Evolutionary conservation across 1,139 yeast genomes (phyloP), one percentile per base, ranked within the genome.

Genomic region (Hyphopichia wangnamkhiaoensis): DNA sequence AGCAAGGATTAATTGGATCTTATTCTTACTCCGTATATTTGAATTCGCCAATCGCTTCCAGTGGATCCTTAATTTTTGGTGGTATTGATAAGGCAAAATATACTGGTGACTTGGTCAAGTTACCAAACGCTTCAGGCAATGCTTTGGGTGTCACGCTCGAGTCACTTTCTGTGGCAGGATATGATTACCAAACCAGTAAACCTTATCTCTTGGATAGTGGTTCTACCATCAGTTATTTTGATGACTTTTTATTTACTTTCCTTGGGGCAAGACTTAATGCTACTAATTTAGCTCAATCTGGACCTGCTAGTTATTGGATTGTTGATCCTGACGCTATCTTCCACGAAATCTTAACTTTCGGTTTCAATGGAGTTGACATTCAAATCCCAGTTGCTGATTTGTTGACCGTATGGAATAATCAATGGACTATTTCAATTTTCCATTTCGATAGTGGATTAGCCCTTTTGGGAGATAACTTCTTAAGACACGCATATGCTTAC

Each of bases 191-290:
- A n/a, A n/a, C n/a, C n/a, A 19, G 14, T 24, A 40, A 31, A 39
- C 49, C 62, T 27, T 65, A 61, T 25, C 48, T 65, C 32, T 53
- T 70, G 24, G 93, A 84, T 58, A 76, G 88, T 2, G 93, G 93
- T 33, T 76, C 90, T 6, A 49, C 56, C 13, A 39, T 45, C 28
- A 38, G 48, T 8, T 43, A 43, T 32, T 25, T 48, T 4, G 25
- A 21, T 10, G 24, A 7, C 10, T 7, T 7, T 21, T 7, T 10
- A 7, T 21, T 21, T 21, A 10, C 7, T 21, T 21, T 10, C 24
- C 7, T 21, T 21, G 9, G 10, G 10, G 9, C 9, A 7, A 7
- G 10, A 21, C 10, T 21, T 7, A 21, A 21, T 21, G 24, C 24
- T 7, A 21, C 24, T 10, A 21, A n/a, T n/a, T n/a, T 21, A 21